A percentile compares a stretch with the other conserved stretches of the same genome.
Evolutionary conservation across 2,329 filamentous ascomycete species (phyloP).

Genomic region (Colletotrichum chlorophyti): DNA sequence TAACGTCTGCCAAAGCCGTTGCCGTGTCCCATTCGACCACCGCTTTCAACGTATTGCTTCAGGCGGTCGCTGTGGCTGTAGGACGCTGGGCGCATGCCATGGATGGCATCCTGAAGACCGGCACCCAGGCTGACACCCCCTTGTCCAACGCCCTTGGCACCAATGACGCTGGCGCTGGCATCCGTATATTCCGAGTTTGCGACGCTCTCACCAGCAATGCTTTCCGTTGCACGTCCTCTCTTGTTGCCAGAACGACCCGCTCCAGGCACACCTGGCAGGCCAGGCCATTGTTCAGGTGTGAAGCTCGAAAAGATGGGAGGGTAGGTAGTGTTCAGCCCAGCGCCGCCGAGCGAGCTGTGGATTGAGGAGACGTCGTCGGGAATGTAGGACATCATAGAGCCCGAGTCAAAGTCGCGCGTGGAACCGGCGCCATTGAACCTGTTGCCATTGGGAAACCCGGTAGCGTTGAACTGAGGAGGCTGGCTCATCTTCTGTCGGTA

Average conservation of each 20-base stretch:
- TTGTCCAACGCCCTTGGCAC: conserved; percentile 76
- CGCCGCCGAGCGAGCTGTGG: conserved; percentile 89
- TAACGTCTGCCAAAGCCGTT: conserved; percentile 68
- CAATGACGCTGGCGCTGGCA: conserved; percentile 78
- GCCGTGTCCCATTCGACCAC: conserved; percentile 70
- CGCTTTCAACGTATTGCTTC: conserved; percentile 92
- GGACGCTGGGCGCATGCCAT: conserved; percentile 64
- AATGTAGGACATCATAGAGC: conserved; percentile 93
- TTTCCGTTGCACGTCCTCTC: conserved; percentile 72
- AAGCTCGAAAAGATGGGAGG: conserved; percentile 97
- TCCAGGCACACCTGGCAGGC: conserved; percentile 69
- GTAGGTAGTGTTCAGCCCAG: conserved; percentile 81
- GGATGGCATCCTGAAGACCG: conserved; percentile 78
- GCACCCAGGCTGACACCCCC: conserved; percentile 87
- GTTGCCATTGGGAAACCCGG: conserved; percentile 38
- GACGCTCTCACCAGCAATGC: conserved; percentile 89
- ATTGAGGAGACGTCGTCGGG: conserved; percentile 97
- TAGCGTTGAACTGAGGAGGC: conserved; percentile 73
- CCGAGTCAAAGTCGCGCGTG: conserved; percentile 71
- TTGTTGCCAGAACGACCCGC: conserved; percentile 70
- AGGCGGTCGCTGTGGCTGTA: conserved; percentile 87
- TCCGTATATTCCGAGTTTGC: conserved; percentile 92
- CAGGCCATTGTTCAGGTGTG: conserved; percentile 85
- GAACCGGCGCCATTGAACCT: conserved; percentile 34
- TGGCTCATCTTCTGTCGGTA: conserved; percentile 84